Evolutionary conservation across 164 flowering plant species (phyloP).

Genomic region (Platanus orientalis): DNA sequence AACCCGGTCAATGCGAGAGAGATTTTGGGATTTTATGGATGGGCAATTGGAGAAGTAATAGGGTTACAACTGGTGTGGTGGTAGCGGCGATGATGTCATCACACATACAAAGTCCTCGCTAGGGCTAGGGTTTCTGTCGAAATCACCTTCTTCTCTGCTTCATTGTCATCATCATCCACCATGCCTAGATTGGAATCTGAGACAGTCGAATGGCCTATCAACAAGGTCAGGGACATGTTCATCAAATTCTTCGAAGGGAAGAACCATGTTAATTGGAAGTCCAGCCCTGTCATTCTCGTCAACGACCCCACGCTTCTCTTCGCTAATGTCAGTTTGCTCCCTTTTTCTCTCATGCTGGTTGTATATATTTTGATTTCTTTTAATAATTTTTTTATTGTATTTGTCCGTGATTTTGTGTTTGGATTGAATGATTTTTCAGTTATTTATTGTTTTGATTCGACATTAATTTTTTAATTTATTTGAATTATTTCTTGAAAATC

Average conservation of each 20-base stretch:
- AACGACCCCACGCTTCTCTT: constrained; percentile 95
- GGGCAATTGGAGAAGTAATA: too few relatives aligned
- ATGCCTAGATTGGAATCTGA: constrained; percentile 19
- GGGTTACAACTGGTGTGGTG: too few relatives aligned
- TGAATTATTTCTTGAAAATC: too few relatives aligned
- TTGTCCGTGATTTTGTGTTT: not conserved
- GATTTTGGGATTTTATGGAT: too few relatives aligned
- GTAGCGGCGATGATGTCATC: too few relatives aligned
- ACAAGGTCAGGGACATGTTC: constrained; percentile 68
- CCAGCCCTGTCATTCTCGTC: constrained; percentile 88
- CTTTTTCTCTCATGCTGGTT: not conserved
- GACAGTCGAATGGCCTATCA: constrained; percentile 68
- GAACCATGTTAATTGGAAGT: constrained; percentile 60
- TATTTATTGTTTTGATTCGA: not conserved
- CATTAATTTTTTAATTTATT: too few relatives aligned
- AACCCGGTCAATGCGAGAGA: too few relatives aligned
- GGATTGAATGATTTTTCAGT: not conserved
- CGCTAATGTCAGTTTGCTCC: constrained; percentile 75
- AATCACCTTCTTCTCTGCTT: not conserved
- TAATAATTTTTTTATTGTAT: too few relatives aligned
- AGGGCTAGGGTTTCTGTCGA: too few relatives aligned
- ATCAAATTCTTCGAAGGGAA: constrained; percentile 66
- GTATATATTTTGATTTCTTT: too few relatives aligned
- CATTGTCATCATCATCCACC: not conserved
- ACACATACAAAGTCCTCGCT: too few relatives aligned